phyloP scores from a whole-genome alignment of 1,139 yeast genomes.

The Protomyces arabidopsidicola region DNA sequence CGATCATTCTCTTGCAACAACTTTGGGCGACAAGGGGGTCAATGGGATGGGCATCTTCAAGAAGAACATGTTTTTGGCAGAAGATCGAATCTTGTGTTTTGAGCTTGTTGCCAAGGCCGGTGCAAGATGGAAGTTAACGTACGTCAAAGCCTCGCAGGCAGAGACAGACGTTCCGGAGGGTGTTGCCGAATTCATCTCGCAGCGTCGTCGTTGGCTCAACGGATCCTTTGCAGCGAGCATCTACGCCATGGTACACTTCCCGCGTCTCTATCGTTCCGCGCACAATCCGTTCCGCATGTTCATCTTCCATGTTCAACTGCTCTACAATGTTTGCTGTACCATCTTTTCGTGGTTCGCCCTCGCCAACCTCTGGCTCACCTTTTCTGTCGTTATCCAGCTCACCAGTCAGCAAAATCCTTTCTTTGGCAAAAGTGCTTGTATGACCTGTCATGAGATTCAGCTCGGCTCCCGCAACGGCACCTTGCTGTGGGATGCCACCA shows the following conservation, averaged over 20 bases:
- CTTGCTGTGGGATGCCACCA: background rate
- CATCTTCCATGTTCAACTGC: slow-evolving; percentile 68
- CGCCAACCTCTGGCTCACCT: slow-evolving; percentile 77
- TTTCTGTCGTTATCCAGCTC: slow-evolving; percentile 47
- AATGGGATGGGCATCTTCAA: slow-evolving; percentile 74
- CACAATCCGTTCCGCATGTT: slow-evolving; percentile 69
- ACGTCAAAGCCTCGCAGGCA: slow-evolving; percentile 90
- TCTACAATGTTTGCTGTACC: slow-evolving; percentile 65
- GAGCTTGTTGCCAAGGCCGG: slow-evolving; percentile 84
- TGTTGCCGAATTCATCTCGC: slow-evolving; percentile 87
- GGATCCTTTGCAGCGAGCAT: slow-evolving; percentile 97
- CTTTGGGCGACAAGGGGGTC: slow-evolving; percentile 43
- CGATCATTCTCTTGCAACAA: slow-evolving; percentile 52
- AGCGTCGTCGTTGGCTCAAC: slow-evolving; percentile 95
- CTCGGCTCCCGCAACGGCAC: slow-evolving; percentile 7
- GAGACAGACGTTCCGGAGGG: slow-evolving; percentile 97
- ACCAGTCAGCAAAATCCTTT: slow-evolving; percentile 42
- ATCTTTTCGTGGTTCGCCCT: slow-evolving; percentile 76
- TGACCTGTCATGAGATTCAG: slow-evolving; percentile 39
- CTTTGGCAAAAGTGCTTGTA: slow-evolving; percentile 37
- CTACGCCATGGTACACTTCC: slow-evolving; percentile 70
- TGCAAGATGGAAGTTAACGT: slow-evolving; percentile 87
- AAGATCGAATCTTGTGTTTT: slow-evolving; percentile 96
- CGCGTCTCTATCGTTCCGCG: slow-evolving; percentile 68
- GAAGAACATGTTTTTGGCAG: slow-evolving; percentile 96